These are phyloP conservation scores for Evernia prunastri DNA, from an alignment of 495 filamentous ascomycete species.

Conservation along the genomic window DNA sequence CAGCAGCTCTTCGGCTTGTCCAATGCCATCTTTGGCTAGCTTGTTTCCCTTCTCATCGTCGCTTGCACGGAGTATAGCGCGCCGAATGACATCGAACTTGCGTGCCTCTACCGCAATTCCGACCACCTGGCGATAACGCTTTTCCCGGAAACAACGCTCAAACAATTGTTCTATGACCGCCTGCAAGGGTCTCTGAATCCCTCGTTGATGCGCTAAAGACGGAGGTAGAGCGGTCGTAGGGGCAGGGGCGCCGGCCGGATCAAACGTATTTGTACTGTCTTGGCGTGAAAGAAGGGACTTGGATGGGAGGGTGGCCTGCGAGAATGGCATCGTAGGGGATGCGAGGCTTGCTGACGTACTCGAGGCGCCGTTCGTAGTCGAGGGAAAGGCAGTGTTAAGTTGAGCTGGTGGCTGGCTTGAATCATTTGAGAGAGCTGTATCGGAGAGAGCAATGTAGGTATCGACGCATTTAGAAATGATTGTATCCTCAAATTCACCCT, in stretches of 20 bases:
- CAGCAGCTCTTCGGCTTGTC: conserved; percentile 83
- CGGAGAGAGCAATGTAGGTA: conserved; percentile 86
- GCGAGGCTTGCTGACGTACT: conserved; percentile 65
- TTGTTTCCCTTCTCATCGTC: conserved; percentile 69
- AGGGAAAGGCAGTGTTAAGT: conserved; percentile 65
- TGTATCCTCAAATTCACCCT: conserved; percentile 96
- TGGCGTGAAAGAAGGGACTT: conserved; percentile 87
- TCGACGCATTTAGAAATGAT: conserved; percentile 98
- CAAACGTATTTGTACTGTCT: conserved; percentile 53
- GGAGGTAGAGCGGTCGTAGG: conserved; percentile 45
- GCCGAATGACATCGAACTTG: conserved; percentile 81
- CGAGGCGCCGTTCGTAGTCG: conserved; percentile 52
- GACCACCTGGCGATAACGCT: conserved; percentile 93
- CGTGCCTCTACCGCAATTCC: conserved; percentile 96
- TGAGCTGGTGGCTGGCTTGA: conserved; percentile 53
- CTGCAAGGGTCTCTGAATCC: conserved; percentile 67
- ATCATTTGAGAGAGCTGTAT: conserved; percentile 43
- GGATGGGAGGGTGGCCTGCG: conserved; percentile 80
- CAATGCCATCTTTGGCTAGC: conserved; percentile 40
- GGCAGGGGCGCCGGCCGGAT: conserved; percentile 47
- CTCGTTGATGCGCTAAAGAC: conserved; percentile 47
- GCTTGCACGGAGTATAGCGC: conserved; percentile 74
- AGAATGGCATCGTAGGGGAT: conserved; percentile 89
- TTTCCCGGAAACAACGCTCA: conserved; percentile 78
- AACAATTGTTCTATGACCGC: conserved; percentile 81